Base-by-base conservation (phyloP, 345 rosid genomes). In the Kernera saxatilis region DNA sequence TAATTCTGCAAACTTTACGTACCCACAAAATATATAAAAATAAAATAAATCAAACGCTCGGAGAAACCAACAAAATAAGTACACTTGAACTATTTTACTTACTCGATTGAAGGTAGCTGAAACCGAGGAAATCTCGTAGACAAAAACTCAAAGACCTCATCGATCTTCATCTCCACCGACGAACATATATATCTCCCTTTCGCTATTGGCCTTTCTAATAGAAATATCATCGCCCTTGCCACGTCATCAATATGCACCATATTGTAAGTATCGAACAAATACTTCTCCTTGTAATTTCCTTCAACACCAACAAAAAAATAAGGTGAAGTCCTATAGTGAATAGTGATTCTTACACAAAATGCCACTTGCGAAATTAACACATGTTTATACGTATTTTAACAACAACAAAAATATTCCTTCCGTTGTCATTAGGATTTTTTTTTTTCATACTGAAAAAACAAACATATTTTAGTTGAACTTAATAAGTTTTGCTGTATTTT, bases 121-220 rank as follows among this genome's bases (percentile, higher is more conserved):
- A 70, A 78, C 60, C 82, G 85, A 3, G 88, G 86, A 56, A 72
- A 85, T 52, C 54, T 82, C 0, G 55, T 19, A 5, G 83, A 75
- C 19, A 85, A 72, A 37, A 74, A 72, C 11, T 73, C 63, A 12
- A 71, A 55, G 74, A 81, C 68, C 58, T 81, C 79, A 36, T 77
- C 73, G 25, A 80, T 60, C 25, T 82, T 79, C 45, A 81, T 50
- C 6, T 14, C 56, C 45, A 54, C 59, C 18, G 85, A 82, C 32
- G 86, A 82, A 41, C 86, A 86, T 19, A 81, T 84, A 54, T 76
- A 86, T 70, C 92, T 83, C 3, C 92, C 90, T 48, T 80, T 80
- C 2, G 89, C 75, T 5, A 56, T 15, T 11, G 84, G 84, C 64
- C 58, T 41, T 51, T 85, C 90, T 18, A 86, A 43, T 27, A 89